Conservation (phyloP, 768 basidiomycete genomes). For the Austroboletus eburneus region DNA sequence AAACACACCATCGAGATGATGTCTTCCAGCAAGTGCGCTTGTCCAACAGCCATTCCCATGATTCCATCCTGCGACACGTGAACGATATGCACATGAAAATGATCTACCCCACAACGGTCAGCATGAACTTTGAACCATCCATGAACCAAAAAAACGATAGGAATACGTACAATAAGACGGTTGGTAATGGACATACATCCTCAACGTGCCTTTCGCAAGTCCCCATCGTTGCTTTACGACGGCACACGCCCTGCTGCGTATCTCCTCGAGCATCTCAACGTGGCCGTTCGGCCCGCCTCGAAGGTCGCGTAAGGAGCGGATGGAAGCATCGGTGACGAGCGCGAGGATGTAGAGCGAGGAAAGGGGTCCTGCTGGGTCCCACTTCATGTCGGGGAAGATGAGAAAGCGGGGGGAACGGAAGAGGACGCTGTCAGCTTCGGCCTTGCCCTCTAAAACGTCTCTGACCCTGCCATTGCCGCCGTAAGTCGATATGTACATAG, state of each 20-base stretch:
- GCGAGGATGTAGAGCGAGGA: conserved; percentile 83
- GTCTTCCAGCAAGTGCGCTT: conserved; percentile 91
- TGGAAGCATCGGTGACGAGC: conserved; percentile 55
- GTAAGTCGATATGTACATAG: background rate
- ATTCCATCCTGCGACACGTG: conserved; percentile 58
- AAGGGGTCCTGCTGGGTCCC: conserved; percentile 70
- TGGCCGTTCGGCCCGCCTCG: conserved; percentile 43
- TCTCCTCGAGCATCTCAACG: conserved; percentile 59
- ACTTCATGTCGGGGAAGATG: conserved; percentile 95
- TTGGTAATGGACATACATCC: conserved; percentile 92
- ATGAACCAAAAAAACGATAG: background rate
- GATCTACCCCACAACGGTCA: conserved; percentile 51
- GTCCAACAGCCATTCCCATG: conserved; percentile 78
- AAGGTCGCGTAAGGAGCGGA: conserved; percentile 78
- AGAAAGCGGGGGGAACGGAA: conserved; percentile 62
- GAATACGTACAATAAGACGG: conserved; percentile 84
- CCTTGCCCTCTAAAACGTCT: conserved; percentile 72
- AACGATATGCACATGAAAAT: conserved; percentile 92
- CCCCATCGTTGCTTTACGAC: conserved; percentile 64
- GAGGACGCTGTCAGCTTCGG: conserved; percentile 72
- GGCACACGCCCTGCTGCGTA: conserved; percentile 50
- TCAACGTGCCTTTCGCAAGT: conserved; percentile 53
- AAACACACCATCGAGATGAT: conserved; percentile 78
- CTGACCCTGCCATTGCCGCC: conserved; percentile 59
- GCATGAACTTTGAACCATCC: no score